These are phyloP conservation scores for Puccinia horiana DNA, from an alignment of 1,284 basidiomycete genomes.

Conservation along the genomic window DNA sequence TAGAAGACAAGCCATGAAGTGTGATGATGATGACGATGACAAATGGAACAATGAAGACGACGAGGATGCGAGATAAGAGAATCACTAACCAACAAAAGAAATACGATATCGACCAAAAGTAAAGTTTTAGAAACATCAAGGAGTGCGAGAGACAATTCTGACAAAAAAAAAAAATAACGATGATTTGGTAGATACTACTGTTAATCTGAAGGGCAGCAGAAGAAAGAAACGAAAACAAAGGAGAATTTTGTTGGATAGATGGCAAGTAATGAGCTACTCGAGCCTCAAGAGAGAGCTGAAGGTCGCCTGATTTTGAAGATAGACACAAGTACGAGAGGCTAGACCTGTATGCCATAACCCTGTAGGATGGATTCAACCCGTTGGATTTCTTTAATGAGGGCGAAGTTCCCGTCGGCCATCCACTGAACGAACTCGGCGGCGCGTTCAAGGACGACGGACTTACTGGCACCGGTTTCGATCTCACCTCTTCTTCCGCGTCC, in stretches of 20 bases:
- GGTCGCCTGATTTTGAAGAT: too few relatives aligned
- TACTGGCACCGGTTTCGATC: slow-evolving; percentile 59
- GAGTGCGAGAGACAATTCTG: too few relatives aligned
- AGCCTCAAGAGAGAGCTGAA: too few relatives aligned
- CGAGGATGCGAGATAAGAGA: neutral
- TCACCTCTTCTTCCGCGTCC: slow-evolving; percentile 42
- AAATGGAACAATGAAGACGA: neutral
- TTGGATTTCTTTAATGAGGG: slow-evolving; percentile 35
- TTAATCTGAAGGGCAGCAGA: too few relatives aligned
- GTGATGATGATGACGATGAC: neutral
- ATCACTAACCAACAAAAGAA: neutral
- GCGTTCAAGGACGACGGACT: slow-evolving; percentile 76
- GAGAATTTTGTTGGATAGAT: too few relatives aligned
- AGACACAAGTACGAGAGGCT: neutral
- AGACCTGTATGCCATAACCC: slow-evolving; percentile 26
- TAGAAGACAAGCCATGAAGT: too few relatives aligned
- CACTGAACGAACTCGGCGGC: slow-evolving; percentile 75
- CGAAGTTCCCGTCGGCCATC: slow-evolving; percentile 62
- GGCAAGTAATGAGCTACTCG: too few relatives aligned
- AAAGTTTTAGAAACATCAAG: too few relatives aligned
- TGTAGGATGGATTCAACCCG: slow-evolving; percentile 13
- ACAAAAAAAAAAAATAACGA: too few relatives aligned
- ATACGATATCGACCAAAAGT: too few relatives aligned
- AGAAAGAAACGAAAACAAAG: too few relatives aligned
- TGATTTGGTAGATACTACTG: too few relatives aligned